These are phyloP conservation scores for Penicillium sp. DNA, from an alignment of 2,329 filamentous ascomycete genomes.

Conservation along the genomic window DNA sequence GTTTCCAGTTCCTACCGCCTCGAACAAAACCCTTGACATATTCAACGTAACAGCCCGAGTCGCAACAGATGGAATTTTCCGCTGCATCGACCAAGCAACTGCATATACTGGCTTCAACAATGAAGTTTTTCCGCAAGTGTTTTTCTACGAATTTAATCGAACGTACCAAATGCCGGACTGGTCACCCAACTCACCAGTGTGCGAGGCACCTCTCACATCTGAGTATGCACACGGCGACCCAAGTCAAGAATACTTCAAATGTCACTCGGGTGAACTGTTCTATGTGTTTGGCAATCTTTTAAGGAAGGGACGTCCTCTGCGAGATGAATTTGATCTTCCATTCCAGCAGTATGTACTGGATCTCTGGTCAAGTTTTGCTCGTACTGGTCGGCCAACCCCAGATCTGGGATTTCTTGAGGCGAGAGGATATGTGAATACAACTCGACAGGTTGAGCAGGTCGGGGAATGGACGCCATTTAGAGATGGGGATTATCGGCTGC, in stretches of 20 bases:
- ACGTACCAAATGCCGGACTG: slow-evolving; percentile 54
- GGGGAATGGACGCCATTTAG: slow-evolving; percentile 17
- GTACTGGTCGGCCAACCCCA: slow-evolving; percentile 22
- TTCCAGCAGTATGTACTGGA: slow-evolving; percentile 30
- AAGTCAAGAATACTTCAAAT: slow-evolving; percentile 54
- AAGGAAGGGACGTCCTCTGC: slow-evolving; percentile 18
- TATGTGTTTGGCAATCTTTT: slow-evolving; percentile 59
- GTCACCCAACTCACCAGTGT: slow-evolving; percentile 56
- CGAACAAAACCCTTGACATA: slow-evolving; percentile 59
- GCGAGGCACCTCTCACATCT: slow-evolving; percentile 49
- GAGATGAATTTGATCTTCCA: slow-evolving; percentile 25
- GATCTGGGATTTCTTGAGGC: slow-evolving; percentile 17
- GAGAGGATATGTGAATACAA: slow-evolving; percentile 24
- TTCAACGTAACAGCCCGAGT: slow-evolving; percentile 61
- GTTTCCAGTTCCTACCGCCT: slow-evolving; percentile 49
- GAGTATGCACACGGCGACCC: slow-evolving; percentile 52
- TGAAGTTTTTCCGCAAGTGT: slow-evolving; percentile 54
- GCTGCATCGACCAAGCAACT: slow-evolving; percentile 64
- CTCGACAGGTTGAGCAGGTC: slow-evolving; percentile 7
- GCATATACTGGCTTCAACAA: slow-evolving; percentile 54
- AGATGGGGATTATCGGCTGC: slow-evolving; percentile 8
- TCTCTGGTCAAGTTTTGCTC: slow-evolving; percentile 29
- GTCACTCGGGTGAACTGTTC: slow-evolving; percentile 61
- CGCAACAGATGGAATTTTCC: slow-evolving; percentile 63
- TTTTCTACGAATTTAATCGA: slow-evolving; percentile 65